A percentile compares a stretch with the other conserved stretches of the same genome.
Conservation (phyloP, 2,329 filamentous ascomycete species). For the Paraphaeosphaeria minitans region DNA sequence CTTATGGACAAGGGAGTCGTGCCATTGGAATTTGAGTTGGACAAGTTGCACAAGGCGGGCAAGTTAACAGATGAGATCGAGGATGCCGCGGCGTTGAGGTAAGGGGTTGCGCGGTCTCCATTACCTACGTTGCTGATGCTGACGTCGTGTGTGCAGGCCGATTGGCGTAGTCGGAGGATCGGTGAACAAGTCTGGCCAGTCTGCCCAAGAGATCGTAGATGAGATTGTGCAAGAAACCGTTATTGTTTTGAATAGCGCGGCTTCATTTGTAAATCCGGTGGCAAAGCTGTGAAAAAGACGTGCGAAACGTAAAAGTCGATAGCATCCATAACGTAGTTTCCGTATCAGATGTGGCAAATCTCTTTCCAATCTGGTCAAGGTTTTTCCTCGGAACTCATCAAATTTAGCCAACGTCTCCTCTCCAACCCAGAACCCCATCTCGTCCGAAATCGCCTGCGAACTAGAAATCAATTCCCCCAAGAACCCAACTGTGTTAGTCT, state of each 20-base stretch:
- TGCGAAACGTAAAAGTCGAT: not conserved
- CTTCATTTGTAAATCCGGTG: not conserved
- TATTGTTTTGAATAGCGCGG: not conserved
- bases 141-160: not conserved
- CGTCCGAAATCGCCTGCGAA: too few species aligned
- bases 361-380: too few species aligned
- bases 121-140: not conserved
- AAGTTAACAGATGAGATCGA: constrained; percentile 38
- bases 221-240: not conserved
- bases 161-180: constrained; percentile 3
- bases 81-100: constrained; percentile 31
- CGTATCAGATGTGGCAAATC: too few species aligned
- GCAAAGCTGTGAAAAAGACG: not conserved
- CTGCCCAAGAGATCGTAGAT: not conserved
- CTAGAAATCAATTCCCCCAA: too few species aligned
- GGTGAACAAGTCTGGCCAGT: not conserved
- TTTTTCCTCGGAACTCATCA: too few species aligned
- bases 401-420: too few species aligned
- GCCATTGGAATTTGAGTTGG: constrained; percentile 29
- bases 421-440: too few species aligned
- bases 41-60: constrained; percentile 25
- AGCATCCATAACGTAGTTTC: too few species aligned
- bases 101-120: constrained; percentile 4
- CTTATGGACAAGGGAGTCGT: constrained; percentile 28
- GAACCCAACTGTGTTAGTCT: too few species aligned